Evolutionary conservation across 345 rosid genomes (phyloP).

Genomic region (Rubroshorea leprosula): DNA sequence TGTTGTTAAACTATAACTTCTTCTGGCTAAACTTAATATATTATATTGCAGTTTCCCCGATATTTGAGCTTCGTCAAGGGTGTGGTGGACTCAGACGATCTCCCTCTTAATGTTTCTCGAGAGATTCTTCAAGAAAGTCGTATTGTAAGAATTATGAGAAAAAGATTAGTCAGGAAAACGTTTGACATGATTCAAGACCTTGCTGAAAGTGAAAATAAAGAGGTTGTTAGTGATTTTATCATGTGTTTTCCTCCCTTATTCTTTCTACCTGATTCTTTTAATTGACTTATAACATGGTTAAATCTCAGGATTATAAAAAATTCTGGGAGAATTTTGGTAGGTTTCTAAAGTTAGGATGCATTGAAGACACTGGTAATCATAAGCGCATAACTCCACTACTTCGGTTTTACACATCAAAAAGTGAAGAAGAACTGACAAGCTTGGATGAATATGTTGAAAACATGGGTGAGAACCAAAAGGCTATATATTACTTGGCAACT

Average conservation of each 20-base stretch:
- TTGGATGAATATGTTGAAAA: slow-evolving; percentile 86
- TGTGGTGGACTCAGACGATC: slow-evolving; percentile 92
- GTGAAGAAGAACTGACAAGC: slow-evolving; percentile 70
- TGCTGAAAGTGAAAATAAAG: slow-evolving; percentile 78
- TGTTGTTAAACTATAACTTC: background rate
- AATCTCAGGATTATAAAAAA: slow-evolving; percentile 80
- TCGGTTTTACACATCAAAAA: slow-evolving; percentile 78
- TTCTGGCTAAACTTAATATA: background rate
- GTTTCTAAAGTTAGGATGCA: slow-evolving; percentile 84
- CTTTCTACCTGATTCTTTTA: background rate
- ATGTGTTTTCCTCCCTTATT: slow-evolving; percentile 3
- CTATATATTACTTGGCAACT: slow-evolving; percentile 85
- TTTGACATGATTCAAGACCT: slow-evolving; percentile 96
- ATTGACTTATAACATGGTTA: slow-evolving; percentile 11
- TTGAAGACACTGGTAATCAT: slow-evolving; percentile 96
- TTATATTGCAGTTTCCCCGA: slow-evolving; percentile 70
- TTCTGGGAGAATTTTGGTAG: slow-evolving; percentile 98
- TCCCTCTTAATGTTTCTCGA: slow-evolving; percentile 94
- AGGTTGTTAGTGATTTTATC: slow-evolving; percentile 38
- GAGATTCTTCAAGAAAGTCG: slow-evolving; percentile 97
- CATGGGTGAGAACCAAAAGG: slow-evolving; percentile 95
- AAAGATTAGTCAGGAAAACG: slow-evolving; percentile 90
- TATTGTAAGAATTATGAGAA: slow-evolving; percentile 93
- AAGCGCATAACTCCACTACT: slow-evolving; percentile 85
- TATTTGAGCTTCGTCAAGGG: slow-evolving; percentile 97